Conservation (phyloP, 2,329 filamentous ascomycete genomes). For the Calonectria naviculata region DNA sequence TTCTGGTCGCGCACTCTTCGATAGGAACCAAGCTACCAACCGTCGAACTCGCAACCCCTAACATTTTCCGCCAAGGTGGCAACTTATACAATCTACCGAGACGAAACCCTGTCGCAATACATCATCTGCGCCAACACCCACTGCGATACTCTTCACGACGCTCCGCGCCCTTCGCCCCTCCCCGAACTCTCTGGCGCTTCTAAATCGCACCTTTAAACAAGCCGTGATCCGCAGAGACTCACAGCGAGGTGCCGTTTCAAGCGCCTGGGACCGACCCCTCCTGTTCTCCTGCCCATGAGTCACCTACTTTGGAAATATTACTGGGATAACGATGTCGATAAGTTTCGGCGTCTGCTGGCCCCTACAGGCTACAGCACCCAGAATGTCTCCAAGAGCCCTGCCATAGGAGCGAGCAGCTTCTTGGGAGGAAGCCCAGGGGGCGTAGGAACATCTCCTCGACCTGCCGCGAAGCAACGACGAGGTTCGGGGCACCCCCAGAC, state of each 20-base stretch:
- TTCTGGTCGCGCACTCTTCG: neutral
- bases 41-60: slow-evolving; percentile 20
- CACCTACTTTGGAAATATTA: slow-evolving; percentile 96
- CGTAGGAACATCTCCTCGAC: slow-evolving; percentile 62
- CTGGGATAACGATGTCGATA: slow-evolving; percentile 97
- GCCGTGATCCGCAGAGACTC: slow-evolving; percentile 86
- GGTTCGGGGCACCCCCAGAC: slow-evolving; percentile 60
- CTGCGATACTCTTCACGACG: slow-evolving; percentile 4
- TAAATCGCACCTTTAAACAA: slow-evolving; percentile 83
- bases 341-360: slow-evolving; percentile 89
- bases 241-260: slow-evolving; percentile 86
- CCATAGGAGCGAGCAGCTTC: slow-evolving; percentile 48
- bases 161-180: neutral
- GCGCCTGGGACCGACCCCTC: slow-evolving; percentile 54
- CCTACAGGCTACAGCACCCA: slow-evolving; percentile 71
- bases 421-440: slow-evolving; percentile 53
- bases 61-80: slow-evolving; percentile 32
- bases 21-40: neutral
- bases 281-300: slow-evolving; percentile 76
- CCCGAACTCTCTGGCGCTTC: slow-evolving; percentile 47
- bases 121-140: slow-evolving; percentile 16
- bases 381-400: slow-evolving; percentile 64
- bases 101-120: slow-evolving; percentile 25
- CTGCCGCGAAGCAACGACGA: slow-evolving; percentile 62
- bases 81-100: slow-evolving; percentile 28